Evolutionary conservation across 257 asterid genomes (phyloP).

Genomic region (Plantago elongata): DNA sequence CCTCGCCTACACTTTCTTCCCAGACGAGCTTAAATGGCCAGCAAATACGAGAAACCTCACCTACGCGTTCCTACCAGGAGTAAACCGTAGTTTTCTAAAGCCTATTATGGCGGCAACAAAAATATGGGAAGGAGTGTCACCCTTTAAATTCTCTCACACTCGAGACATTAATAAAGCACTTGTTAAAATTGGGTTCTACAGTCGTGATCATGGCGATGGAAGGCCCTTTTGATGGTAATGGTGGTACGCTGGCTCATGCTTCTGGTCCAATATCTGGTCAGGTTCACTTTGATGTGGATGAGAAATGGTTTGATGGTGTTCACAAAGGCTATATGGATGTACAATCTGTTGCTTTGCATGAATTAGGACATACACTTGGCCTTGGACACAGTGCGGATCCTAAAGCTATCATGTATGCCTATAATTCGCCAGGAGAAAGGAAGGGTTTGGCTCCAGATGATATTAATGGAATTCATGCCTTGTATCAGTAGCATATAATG

Average conservation of each 20-base stretch:
- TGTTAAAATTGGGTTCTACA: conserved; percentile 23
- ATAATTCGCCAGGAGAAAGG: neutral
- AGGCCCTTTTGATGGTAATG: conserved; percentile 20
- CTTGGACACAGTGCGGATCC: neutral
- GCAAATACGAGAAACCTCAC: conserved; percentile 3
- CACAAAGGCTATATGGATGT: conserved; percentile 15
- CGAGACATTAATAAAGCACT: neutral
- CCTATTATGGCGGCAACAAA: neutral
- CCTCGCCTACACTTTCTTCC: conserved; percentile 11
- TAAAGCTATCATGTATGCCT: neutral
- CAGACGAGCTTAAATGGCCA: conserved; percentile 14
- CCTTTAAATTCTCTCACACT: conserved; percentile 7
- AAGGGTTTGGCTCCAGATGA: neutral
- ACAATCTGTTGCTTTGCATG: conserved; percentile 30
- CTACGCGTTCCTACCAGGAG: conserved; percentile 2
- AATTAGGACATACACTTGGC: conserved; percentile 20
- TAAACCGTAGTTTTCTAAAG: neutral
- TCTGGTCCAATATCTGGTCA: conserved; percentile 20
- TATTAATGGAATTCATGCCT: neutral
- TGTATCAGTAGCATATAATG: neutral
- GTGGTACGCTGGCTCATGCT: conserved; percentile 26
- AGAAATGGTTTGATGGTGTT: conserved; percentile 27
- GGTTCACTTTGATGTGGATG: conserved; percentile 31
- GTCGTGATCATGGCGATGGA: conserved; percentile 22
- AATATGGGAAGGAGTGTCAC: conserved; percentile 9